Base-by-base conservation (phyloP, 1,139 yeast species). In the Candida freyschussii region DNA sequence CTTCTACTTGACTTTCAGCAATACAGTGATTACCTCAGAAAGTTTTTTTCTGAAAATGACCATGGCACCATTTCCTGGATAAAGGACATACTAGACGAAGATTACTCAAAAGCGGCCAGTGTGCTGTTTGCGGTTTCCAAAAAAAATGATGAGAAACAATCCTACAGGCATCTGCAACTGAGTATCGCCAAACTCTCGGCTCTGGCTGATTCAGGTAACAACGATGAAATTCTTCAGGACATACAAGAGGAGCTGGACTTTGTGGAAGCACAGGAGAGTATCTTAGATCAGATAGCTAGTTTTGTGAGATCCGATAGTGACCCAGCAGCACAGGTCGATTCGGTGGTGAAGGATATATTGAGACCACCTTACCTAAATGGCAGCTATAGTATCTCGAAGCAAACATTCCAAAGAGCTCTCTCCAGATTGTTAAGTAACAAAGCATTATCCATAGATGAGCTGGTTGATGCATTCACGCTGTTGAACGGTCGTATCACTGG, bases 61-160 rank as follows among this genome's bases (percentile, higher is more conserved):
- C 72, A 77, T 32, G 72, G 75, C 4, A 61, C 68, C 26, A 69
- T 85, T 28, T 69, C 87, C 1, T 87, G 96, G 96, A 78, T 86
- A 23, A 69, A 75, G 38, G 72, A 80, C 37, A 56, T 85, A 13
- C 53, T 72, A 23, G 74, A 69, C 42, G 64, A 60, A 4, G 64
- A 77, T 5, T 81, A 68, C 50, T 41, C 39, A 4, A 50, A 55
- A 4, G 91, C 89, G 0, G 64, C 80, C 1, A 48, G 56, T 7
- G 62, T 69, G 0, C 59, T 85, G 17, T 40, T 60, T n/a, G 44
- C 55, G 5, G 65, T 75, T 7, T 67, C 73, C 4, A 49, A 59
- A 7, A 52, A 56, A n/a, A 48, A 54, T 3, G 65, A 63, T 15
- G 76, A 70, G 13, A 56, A 60, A 11, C 62, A 72, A 30, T 63